A percentile compares a stretch with the other conserved stretches of the same genome.
These are phyloP conservation scores for Neopestalotiopsis sp. DNA, from an alignment of 2,329 filamentous ascomycete species.

Conservation along the genomic window DNA sequence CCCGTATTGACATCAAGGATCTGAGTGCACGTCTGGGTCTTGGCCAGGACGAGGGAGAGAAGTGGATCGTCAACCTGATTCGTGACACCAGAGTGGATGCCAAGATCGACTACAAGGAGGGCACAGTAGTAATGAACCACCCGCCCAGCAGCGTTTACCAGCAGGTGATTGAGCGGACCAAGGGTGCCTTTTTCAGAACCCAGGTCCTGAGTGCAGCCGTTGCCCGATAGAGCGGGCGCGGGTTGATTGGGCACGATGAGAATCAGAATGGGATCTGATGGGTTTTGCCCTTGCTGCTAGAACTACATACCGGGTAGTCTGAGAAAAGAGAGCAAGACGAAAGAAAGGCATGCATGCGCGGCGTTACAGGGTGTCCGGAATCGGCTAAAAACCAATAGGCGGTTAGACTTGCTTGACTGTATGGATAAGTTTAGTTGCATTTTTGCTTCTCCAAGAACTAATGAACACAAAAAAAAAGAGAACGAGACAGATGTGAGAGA, in stretches of 20 bases:
- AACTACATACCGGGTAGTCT: not conserved
- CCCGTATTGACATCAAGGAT: slow-evolving; percentile 97
- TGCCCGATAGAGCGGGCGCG: slow-evolving; percentile 48
- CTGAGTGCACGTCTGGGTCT: slow-evolving; percentile 90
- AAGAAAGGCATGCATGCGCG: slow-evolving; percentile 17
- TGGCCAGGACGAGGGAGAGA: slow-evolving; percentile 94
- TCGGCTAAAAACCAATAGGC: slow-evolving; percentile 18
- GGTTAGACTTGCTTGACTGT: slow-evolving; percentile 20
- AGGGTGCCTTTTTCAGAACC: slow-evolving; percentile 98
- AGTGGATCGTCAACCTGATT: slow-evolving; percentile 99
- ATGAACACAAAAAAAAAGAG: not conserved
- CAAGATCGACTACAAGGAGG: slow-evolving; percentile 99
- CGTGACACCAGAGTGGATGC: slow-evolving; percentile 96
- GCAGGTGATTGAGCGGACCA: slow-evolving; percentile 98
- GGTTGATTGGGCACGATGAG: not conserved
- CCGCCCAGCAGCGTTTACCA: slow-evolving; percentile 98
- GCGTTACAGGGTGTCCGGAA: slow-evolving; percentile 20
- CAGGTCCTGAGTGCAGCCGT: slow-evolving; percentile 83
- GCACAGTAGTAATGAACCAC: slow-evolving; percentile 99
- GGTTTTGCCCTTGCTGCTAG: not conserved
- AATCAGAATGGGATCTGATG: slow-evolving; percentile 1
- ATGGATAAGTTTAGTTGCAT: slow-evolving; percentile 16
- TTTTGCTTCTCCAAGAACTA: slow-evolving; percentile 5
- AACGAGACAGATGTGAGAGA: too few species aligned
- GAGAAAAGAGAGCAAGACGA: not conserved